Percentiles rank a stretch among this genome's conserved stretches.
phyloP scores from a whole-genome alignment of 1,139 yeast genomes.

The Yamadazyma aaseri region DNA sequence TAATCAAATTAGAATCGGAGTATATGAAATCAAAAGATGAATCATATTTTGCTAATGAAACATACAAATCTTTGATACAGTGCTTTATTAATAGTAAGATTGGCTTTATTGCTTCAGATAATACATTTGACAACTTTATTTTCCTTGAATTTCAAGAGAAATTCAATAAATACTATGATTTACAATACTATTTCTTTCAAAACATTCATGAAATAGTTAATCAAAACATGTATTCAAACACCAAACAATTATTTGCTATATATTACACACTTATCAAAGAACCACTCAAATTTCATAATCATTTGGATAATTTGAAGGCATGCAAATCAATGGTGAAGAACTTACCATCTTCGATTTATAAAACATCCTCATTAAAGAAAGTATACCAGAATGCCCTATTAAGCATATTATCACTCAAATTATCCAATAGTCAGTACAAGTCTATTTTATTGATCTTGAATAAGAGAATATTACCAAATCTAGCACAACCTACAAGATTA shows the following conservation, averaged over 20 bases:
- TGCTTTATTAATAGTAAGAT: slow-evolving; percentile 43
- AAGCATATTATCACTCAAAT: slow-evolving; percentile 47
- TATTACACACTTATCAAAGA: slow-evolving; percentile 37
- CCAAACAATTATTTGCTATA: slow-evolving; percentile 34
- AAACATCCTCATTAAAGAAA: slow-evolving; percentile 56
- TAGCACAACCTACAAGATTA: slow-evolving; percentile 74
- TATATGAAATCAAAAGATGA: slow-evolving; percentile 46
- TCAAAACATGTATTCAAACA: slow-evolving; percentile 12
- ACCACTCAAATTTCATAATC: slow-evolving; percentile 23
- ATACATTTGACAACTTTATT: slow-evolving; percentile 52
- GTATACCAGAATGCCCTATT: slow-evolving; percentile 73
- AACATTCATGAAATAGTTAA: slow-evolving; percentile 20
- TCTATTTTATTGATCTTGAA: slow-evolving; percentile 69
- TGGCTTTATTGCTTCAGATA: slow-evolving; percentile 40
- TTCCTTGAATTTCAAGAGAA: slow-evolving; percentile 58
- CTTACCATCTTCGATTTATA: slow-evolving; percentile 56
- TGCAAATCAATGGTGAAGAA: slow-evolving; percentile 31
- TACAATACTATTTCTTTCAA: slow-evolving; percentile 63
- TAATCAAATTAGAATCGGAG: slow-evolving; percentile 59
- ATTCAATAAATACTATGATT: slow-evolving; percentile 58
- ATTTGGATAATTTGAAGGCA: slow-evolving; percentile 32
- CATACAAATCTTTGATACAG: slow-evolving; percentile 50
- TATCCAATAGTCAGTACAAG: slow-evolving; percentile 64
- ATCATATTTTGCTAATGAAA: slow-evolving; percentile 61
- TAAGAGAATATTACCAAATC: slow-evolving; percentile 77